Evolutionary conservation across 768 basidiomycete genomes (phyloP).

Genomic region (Boletus rufocinnamomeus): DNA sequence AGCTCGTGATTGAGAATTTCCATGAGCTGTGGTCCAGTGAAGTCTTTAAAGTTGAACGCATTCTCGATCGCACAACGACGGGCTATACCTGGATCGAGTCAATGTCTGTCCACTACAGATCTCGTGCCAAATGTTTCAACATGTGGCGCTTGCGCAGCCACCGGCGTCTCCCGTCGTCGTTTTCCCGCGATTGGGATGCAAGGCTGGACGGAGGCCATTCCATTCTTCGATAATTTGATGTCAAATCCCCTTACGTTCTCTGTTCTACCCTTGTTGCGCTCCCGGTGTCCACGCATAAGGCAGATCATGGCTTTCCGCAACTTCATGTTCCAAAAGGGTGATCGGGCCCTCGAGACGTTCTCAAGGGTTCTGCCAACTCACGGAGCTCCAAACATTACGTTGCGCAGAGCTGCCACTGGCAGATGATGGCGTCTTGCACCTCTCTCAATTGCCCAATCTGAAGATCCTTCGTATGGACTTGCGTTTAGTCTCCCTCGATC

Average conservation of each 20-base stretch:
- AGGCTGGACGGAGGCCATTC: conserved; percentile 24
- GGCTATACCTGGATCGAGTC: conserved; percentile 61
- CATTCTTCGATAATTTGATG: conserved; percentile 33
- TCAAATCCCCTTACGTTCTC: conserved; percentile 22
- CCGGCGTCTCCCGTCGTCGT: conserved; percentile 21
- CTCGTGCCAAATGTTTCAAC: conserved; percentile 24
- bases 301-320: conserved; percentile 34
- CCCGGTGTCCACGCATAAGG: conserved; percentile 26
- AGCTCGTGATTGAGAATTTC: conserved; percentile 58
- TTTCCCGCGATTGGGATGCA: conserved; percentile 31
- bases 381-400: conserved; percentile 26
- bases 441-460: conserved; percentile 24
- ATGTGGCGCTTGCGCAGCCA: conserved; percentile 16
- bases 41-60: conserved; percentile 71
- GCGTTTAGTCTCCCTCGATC: conserved; percentile 26
- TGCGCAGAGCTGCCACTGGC: conserved; percentile 33
- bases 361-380: conserved; percentile 23
- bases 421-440: conserved; percentile 26
- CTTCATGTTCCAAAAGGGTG: conserved; percentile 29
- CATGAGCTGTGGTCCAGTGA: conserved; percentile 51
- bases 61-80: conserved; percentile 70
- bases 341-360: conserved; percentile 26
- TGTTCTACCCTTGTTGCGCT: conserved; percentile 25
- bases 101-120: conserved; percentile 27
- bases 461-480: conserved; percentile 30